A percentile compares a stretch with the other conserved stretches of the same genome.
Conservation (phyloP, 2,329 filamentous ascomycete genomes). For the Colletotrichum melonis region DNA sequence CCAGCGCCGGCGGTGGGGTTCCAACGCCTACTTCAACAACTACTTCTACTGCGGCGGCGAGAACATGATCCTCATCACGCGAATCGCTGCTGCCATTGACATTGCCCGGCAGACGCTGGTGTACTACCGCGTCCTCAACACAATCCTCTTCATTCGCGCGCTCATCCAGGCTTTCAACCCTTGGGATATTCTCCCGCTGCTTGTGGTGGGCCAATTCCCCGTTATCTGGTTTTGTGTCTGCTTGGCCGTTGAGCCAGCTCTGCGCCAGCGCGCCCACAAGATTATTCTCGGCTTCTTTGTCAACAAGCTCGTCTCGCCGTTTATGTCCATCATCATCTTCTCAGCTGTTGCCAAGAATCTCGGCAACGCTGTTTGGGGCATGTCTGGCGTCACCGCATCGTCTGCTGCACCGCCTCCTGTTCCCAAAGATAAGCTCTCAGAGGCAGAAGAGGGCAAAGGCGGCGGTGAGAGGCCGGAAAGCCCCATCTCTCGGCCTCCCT, state of each 20-base stretch:
- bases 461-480: not conserved
- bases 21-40: slow-evolving; percentile 50
- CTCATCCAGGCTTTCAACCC: not conserved
- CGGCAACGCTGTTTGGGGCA: slow-evolving; percentile 12
- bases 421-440: not conserved
- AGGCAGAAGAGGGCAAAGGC: not conserved
- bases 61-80: slow-evolving; percentile 52
- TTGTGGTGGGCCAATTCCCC: slow-evolving; percentile 8
- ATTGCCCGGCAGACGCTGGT: slow-evolving; percentile 45
- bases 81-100: slow-evolving; percentile 44
- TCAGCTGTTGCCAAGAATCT: slow-evolving; percentile 7
- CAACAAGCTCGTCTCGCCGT: slow-evolving; percentile 11
- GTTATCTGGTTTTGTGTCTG: slow-evolving; percentile 6
- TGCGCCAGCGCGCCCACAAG: slow-evolving; percentile 7
- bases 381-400: slow-evolving; percentile 6
- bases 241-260: not conserved
- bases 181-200: not conserved
- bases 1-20: slow-evolving; percentile 48
- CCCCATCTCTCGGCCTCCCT: not conserved
- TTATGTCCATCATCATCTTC: slow-evolving; percentile 12
- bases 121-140: slow-evolving; percentile 48
- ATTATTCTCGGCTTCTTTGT: slow-evolving; percentile 1
- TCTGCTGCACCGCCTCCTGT: not conserved
- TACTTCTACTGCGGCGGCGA: slow-evolving; percentile 47
- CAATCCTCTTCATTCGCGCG: slow-evolving; percentile 41